These are phyloP conservation scores for Lachancea mirantina DNA, from an alignment of 805 yeast genomes.

Conservation along the genomic window DNA sequence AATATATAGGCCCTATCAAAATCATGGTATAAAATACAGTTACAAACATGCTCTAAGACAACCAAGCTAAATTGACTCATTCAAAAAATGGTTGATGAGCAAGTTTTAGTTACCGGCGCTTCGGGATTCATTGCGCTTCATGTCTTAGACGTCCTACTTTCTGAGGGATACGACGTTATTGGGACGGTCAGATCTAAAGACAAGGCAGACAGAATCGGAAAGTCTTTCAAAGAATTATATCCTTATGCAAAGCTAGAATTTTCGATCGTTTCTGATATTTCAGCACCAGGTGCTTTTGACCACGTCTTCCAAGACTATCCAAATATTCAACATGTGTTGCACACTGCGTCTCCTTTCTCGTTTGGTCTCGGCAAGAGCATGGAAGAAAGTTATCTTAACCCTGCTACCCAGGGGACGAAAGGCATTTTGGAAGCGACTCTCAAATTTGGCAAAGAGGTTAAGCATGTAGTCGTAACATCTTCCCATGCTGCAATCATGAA, in stretches of 20 bases:
- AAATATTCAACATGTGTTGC: slow-evolving; percentile 48
- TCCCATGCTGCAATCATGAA: slow-evolving; percentile 42
- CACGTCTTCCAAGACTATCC: slow-evolving; percentile 37
- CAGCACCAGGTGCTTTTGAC: slow-evolving; percentile 39
- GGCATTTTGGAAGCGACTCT: slow-evolving; percentile 45
- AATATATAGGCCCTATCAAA: too few species aligned
- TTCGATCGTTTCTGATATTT: slow-evolving; percentile 43
- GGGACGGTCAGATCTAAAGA: slow-evolving; percentile 39
- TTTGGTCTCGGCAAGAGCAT: slow-evolving; percentile 36
- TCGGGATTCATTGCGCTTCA: slow-evolving; percentile 46
- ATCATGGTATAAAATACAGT: too few species aligned
- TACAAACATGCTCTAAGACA: too few species aligned
- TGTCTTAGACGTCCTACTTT: slow-evolving; percentile 33
- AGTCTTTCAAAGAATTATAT: slow-evolving; percentile 24
- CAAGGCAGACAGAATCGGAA: slow-evolving; percentile 32
- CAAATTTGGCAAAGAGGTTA: slow-evolving; percentile 36
- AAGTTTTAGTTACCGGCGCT: slow-evolving; percentile 42
- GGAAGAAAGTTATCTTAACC: slow-evolving; percentile 45
- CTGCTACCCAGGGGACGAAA: slow-evolving; percentile 51
- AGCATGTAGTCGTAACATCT: slow-evolving; percentile 46
- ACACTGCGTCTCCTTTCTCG: slow-evolving; percentile 55
- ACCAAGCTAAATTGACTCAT: too few species aligned
- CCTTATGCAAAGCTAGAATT: slow-evolving; percentile 34
- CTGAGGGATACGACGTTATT: slow-evolving; percentile 36
- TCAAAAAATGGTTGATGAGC: slow-evolving; percentile 6